Base-by-base conservation (phyloP, 345 rosid genomes). In the Populus pruinosa region DNA sequence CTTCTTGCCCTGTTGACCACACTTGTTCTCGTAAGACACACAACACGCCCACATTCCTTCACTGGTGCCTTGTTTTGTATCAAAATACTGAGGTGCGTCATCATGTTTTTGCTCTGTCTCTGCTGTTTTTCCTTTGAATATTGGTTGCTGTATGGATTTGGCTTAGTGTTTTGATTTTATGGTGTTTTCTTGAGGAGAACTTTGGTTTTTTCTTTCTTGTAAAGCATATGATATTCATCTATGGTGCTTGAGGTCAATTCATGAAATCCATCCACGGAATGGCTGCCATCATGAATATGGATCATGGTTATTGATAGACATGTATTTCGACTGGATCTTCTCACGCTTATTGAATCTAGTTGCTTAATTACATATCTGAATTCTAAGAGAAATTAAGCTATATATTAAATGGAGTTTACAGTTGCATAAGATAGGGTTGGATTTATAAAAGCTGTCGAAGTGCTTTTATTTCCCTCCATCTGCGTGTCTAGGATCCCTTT, bases 1-100 rank as follows among this genome's bases (percentile, higher is more conserved):
- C 53, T 43, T 77, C 84, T 72, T 80, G 79, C 77, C 80, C 78
- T 38, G 31, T 41, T 75, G 63, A 35, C 66, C 68, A 16, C 38
- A 53, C n/a, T 61, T 20, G 49, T 69, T n/a, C 73, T 59, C 74
- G 76, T 61, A 18, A 53, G 59, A 53, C n/a, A 53, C 59, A 18
- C 59, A 53, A 53, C 59, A 18, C 6, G 3, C 10, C 20, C 20
- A 14, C 29, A 23, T 18, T 70, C 75, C 21, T 74, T 53, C n/a
- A 17, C 56, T 53, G 59, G 0, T 53, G n/a, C 21, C 59, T 53
- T 53, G n/a, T 53, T 53, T 20, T 53, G 59, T 8, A 21, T 21
- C 36, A 33, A 33, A 33, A 4, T 33, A 33, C 36, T 33, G 36
- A 33, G 36, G 59, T 53, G 23, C n/a, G 59, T 17, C 20, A 5